Base-by-base conservation (phyloP, 2,329 filamentous ascomycete genomes). In the Eurotiales sp. region DNA sequence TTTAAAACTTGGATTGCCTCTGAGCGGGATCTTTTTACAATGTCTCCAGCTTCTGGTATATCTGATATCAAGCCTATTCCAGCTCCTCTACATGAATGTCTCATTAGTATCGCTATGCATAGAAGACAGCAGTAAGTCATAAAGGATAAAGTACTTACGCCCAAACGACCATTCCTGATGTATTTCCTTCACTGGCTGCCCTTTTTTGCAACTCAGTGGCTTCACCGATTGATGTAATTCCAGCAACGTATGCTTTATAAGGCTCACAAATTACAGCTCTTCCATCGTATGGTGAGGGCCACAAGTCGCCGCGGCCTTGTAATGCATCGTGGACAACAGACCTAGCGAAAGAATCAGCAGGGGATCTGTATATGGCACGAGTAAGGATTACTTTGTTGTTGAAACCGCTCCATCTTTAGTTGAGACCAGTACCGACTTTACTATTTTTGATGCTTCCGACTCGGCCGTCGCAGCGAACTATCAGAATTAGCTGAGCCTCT, bases 381-480 rank as follows among this genome's bases (percentile, higher is more conserved):
- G 4, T 30, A 25, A 10, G 12, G 21, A 23, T 43, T 43, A 77
- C 72, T 79, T 79, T 50, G 76, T 59, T 0, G 77, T 79, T 3
- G 70, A 66, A 12, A 64, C 52, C 4, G 69, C 77, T 2, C 77
- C 77, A 53, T 79, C 77, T 3, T 53, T 60, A 12, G 73, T 64
- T 29, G 68, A 58, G 15, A 78, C 58, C 25, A 79, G 60, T 12
- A 69, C 55, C 43, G 74, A 61, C 57, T 75, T 76, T 30, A 68
- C 64, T 41, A 61, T 63, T 3, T 72, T 67, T 2, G 74, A 66
- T 1, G 72, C 71, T n/a, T 58, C 57, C 11, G 74, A 74, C 58
- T 79, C 77, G 3, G 63, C 46, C 11, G 75, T 65, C 12, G 73
- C 66, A 39, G 75, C 65, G 51, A 79, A 79, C 73, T 62, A 22